These are phyloP conservation scores for Raffaelea arxii DNA, from an alignment of 2,329 filamentous ascomycete species.

Conservation along the genomic window DNA sequence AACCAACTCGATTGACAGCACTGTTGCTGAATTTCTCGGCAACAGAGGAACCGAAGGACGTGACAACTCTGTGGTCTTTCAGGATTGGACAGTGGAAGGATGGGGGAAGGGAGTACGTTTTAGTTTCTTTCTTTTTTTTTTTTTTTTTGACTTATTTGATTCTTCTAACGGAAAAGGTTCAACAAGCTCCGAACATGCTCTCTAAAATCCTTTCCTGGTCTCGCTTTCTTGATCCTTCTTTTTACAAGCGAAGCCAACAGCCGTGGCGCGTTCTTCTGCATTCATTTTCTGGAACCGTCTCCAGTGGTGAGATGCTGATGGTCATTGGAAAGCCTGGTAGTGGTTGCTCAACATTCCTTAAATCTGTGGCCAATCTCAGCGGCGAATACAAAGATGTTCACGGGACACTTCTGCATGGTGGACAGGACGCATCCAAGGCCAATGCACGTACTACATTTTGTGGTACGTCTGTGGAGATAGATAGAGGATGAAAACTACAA, in stretches of 20 bases:
- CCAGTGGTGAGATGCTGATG: slow-evolving; percentile 44
- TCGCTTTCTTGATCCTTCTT: background rate
- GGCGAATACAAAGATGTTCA: slow-evolving; percentile 52
- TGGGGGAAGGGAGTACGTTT: background rate
- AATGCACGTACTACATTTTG: slow-evolving; percentile 37
- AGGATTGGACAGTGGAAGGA: background rate
- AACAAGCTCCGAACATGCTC: background rate
- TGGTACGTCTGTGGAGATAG: background rate
- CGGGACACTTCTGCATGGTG: slow-evolving; percentile 53
- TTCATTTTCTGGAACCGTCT: slow-evolving; percentile 20
- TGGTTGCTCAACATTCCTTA: slow-evolving; percentile 47
- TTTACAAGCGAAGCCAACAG: background rate
- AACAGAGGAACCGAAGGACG: background rate
- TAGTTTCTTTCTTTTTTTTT: no score
- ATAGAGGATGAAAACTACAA: no score
- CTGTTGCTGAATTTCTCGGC: background rate
- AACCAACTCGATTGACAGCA: no score
- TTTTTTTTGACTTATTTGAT: background rate
- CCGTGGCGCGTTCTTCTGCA: background rate
- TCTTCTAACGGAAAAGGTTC: background rate
- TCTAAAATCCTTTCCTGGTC: background rate
- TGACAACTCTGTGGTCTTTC: background rate
- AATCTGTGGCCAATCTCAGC: slow-evolving; percentile 60
- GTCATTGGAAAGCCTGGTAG: slow-evolving; percentile 46
- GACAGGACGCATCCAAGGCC: slow-evolving; percentile 42